Base-by-base conservation (phyloP, 2,329 filamentous ascomycete genomes). In the Chalaropsis thielavioides region DNA sequence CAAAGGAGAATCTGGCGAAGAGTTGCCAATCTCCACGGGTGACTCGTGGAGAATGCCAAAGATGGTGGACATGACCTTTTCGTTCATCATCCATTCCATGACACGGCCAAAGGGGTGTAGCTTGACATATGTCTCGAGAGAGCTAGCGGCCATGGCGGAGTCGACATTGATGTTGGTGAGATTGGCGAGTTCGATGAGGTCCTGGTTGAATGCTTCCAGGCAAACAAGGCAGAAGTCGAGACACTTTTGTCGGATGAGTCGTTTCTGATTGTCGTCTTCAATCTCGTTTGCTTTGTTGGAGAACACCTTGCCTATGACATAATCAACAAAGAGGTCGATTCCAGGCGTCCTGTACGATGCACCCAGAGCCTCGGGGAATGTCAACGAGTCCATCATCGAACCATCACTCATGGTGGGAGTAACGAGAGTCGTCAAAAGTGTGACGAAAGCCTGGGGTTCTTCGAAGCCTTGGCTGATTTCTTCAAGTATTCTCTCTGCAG, bases 41-140 rank as follows among this genome's bases (percentile, higher is more conserved):
- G 92, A 84, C 72, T 95, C 87, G 69, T 92, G 88, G 38, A 94
- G 83, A 11, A 88, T 83, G 65, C 83, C 81, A 74, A 96, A 92
- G 1, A 99, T 76, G 15, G 87, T 83, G 69, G 83, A 83, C 70
- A 95, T 84, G 24, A 96, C 89, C 69, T 88, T 90, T 71, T 95
- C 90, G 72, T 95, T 96, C 75, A 95, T 96, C 75, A 99, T 83
- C 91, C 94, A 97, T 72, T 99, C 94, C 89, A 97, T 96, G 17
- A 95, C 87, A 67, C 95, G 85, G 2, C 89, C 86, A 71, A 97
- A 99, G 0, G 95, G 92, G 75, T 99, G 95, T 63, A 96, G 81
- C 27, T 85, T 84, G 66, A 94, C 85, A 72, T 99, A 99, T 5
- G 83, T 81, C 61, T 85, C 83, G 3, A 97, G 78, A 65, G 89